phyloP scores from a whole-genome alignment of 73 alveolate species.

The Uronychia setigera region DNA sequence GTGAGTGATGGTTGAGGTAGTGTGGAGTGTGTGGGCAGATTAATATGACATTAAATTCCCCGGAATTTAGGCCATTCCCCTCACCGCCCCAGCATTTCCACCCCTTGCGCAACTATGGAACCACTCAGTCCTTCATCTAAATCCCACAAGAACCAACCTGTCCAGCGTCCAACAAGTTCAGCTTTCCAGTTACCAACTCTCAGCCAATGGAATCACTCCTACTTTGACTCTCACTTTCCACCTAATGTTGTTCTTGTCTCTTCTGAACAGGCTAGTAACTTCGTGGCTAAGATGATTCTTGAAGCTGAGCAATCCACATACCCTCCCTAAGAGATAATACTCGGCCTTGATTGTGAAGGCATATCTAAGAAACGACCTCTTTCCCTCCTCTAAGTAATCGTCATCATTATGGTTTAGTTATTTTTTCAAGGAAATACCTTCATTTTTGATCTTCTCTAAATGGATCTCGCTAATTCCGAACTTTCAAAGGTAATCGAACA shows the following conservation, averaged over 20 bases:
- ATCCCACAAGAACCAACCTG: neutral
- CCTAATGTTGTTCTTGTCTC: neutral
- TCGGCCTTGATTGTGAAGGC: constrained; percentile 51
- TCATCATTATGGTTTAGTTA: neutral
- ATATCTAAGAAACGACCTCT: constrained; percentile 17
- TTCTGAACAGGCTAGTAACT: neutral
- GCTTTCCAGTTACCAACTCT: neutral
- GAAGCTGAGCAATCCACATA: neutral
- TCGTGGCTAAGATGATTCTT: neutral
- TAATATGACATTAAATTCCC: neutral
- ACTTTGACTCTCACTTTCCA: neutral
- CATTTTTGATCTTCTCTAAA: constrained; percentile 17
- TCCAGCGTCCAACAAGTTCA: neutral
- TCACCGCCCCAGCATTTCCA: neutral
- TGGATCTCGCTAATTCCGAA: constrained; percentile 3
- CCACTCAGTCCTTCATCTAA: neutral
- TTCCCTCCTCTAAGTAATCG: constrained; percentile 17
- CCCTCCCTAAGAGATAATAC: constrained; percentile 3
- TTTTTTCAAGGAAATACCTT: neutral
- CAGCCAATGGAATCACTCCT: neutral
- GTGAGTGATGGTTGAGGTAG: too few species aligned
- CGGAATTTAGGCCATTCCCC: constrained; percentile 1
- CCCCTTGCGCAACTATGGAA: neutral
- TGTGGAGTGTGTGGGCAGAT: neutral
- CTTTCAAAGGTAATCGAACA: neutral